Evolutionary conservation across 1,139 yeast species (phyloP).

Genomic region (Zygotorulaspora mrakii): DNA sequence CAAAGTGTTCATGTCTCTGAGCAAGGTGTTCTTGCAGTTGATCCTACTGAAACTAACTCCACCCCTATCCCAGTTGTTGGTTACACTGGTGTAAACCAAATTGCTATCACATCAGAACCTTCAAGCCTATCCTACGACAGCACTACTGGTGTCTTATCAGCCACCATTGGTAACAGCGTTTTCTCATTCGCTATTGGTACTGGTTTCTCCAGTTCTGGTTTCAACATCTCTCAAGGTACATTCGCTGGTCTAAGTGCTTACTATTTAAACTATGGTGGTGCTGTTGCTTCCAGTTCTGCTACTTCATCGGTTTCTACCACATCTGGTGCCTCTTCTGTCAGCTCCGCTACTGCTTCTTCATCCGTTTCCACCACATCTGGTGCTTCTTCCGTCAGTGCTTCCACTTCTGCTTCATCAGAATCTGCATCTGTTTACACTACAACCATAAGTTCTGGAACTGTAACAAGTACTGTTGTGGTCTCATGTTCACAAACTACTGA

Average conservation of each 20-base stretch:
- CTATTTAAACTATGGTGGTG: slow-evolving; percentile 2
- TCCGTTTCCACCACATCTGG: not conserved
- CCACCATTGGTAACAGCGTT: not conserved
- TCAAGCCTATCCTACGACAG: not conserved
- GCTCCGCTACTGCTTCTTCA: not conserved
- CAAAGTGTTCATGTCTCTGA: not conserved
- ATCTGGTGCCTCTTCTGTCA: not conserved
- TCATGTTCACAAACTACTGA: slow-evolving; percentile 6
- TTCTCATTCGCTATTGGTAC: slow-evolving; percentile 2
- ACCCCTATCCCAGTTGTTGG: not conserved
- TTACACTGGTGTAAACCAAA: slow-evolving; percentile 3
- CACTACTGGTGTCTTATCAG: slow-evolving; percentile 5
- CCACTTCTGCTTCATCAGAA: not conserved
- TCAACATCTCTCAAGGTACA: slow-evolving; percentile 1
- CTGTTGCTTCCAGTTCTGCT: not conserved
- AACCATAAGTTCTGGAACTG: slow-evolving; percentile 6
- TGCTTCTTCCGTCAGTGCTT: not conserved
- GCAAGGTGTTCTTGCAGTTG: not conserved
- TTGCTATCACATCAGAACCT: not conserved
- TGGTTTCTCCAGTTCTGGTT: not conserved
- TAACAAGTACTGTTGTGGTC: slow-evolving; percentile 6
- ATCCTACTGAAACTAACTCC: slow-evolving; percentile 1
- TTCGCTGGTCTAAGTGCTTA: not conserved
- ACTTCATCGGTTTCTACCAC: not conserved
- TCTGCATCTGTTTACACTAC: slow-evolving; percentile 7